Conservation (phyloP, 2,329 filamentous ascomycete genomes). For the Sphaerulina vaccinii region DNA sequence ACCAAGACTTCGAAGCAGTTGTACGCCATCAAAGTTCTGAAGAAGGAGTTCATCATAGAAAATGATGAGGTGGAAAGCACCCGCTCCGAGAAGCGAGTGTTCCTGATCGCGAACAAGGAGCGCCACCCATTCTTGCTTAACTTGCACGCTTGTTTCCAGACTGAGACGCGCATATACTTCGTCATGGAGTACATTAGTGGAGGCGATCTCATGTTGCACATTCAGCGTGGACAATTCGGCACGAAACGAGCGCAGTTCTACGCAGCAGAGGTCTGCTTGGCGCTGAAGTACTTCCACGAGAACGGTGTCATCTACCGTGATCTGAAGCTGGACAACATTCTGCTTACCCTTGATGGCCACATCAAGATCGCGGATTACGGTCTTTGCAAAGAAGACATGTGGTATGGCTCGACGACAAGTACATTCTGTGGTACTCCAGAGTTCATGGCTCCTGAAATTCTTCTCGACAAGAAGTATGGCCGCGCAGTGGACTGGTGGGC, state of each 20-base stretch:
- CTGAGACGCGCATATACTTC: slow-evolving; percentile 96
- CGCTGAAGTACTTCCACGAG: slow-evolving; percentile 98
- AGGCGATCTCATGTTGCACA: slow-evolving; percentile 98
- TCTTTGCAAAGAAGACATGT: slow-evolving; percentile 99
- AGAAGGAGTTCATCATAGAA: slow-evolving; percentile 99
- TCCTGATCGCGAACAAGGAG: slow-evolving; percentile 95
- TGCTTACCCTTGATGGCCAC: slow-evolving; percentile 90
- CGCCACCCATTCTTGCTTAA: slow-evolving; percentile 93
- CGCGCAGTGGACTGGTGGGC: slow-evolving; percentile 99
- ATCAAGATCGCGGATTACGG: slow-evolving; percentile 99
- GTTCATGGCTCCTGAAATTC: slow-evolving; percentile 99
- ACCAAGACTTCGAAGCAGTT: slow-evolving; percentile 88
- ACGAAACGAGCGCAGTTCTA: slow-evolving; percentile 97
- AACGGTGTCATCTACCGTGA: slow-evolving; percentile 96
- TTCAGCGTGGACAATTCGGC: slow-evolving; percentile 93
- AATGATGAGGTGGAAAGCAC: slow-evolving; percentile 99
- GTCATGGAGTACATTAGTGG: slow-evolving; percentile 99
- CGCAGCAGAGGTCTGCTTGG: slow-evolving; percentile 93
- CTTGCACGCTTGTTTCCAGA: slow-evolving; percentile 97
- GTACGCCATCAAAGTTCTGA: slow-evolving; percentile 97
- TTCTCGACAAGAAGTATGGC: slow-evolving; percentile 97
- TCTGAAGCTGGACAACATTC: slow-evolving; percentile 81
- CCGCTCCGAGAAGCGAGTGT: slow-evolving; percentile 94
- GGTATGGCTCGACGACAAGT: slow-evolving; percentile 94
- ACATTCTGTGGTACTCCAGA: slow-evolving; percentile 99